Evolutionary conservation across 306 rosid genomes (phyloP), one percentile per base, ranked within the genome.

Genomic region (Sicyos baderoa): DNA sequence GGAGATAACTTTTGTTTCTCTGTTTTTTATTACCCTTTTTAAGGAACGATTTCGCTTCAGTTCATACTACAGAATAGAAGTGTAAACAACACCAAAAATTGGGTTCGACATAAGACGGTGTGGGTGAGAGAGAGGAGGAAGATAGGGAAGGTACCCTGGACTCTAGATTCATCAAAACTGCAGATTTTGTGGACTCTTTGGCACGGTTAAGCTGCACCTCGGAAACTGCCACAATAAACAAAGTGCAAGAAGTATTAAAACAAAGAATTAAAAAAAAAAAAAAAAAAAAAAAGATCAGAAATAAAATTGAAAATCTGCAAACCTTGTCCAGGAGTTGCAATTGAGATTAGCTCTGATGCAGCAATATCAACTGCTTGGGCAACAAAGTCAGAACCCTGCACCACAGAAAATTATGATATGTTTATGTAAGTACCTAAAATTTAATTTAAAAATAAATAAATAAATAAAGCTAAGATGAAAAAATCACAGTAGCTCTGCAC

Each of bases 131-230:
- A 44, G 73, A 57, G 70, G 42, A 35, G 56, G 74, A 60, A 8
- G 62, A 37, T 71, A 53, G 74, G 65, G 69, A 80, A 8, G 1
- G 57, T 88, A 94, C 99, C 81, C 97, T 82, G 60, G 99, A 94
- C 76, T 94, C 99, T 68, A 94, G 86, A 78, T 94, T 94, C 99
- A 94, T 94, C 65, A 94, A 81, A 80, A 94, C 88, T 48, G 99
- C 99, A 42, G 97, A 82, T 75, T 88, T 94, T 35, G 99, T 94
- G 64, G 96, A 69, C 79, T 84, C 75, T 75, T 90, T 94, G 74
- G 99, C 99, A 32, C 99, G 96, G 68, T 84, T 81, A 62, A 94
- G 97, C 82, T 94, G 95, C 54, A 68, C 80, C 78, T 85, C 84
- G 15, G 86, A 59, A 75, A 94, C 99, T 94, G 90, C 50, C 55